Evolutionary conservation across 2,329 filamentous ascomycete species (phyloP).

Genomic region (Colletotrichum cereale): DNA sequence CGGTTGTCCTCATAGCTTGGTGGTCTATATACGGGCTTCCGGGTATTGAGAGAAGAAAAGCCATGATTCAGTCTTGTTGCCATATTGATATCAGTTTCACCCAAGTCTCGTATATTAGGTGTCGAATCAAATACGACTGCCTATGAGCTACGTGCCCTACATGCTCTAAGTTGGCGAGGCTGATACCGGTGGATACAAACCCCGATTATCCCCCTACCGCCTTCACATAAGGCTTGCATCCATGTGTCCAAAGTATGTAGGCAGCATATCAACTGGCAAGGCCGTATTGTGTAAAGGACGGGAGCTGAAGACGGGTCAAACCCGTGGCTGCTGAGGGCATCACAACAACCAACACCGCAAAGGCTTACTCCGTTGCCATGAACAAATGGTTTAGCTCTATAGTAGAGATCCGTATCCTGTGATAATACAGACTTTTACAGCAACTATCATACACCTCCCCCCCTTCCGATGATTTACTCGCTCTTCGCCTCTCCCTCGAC

Average conservation of each 20-base stretch:
- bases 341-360: not conserved
- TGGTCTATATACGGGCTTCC: too few relatives aligned
- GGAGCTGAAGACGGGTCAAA: not conserved
- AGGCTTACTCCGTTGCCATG: not conserved
- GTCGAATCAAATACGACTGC: not conserved
- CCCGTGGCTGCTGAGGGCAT: not conserved
- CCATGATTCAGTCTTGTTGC: not conserved
- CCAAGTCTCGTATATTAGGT: too few relatives aligned
- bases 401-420: conserved; percentile 34
- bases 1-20: not conserved
- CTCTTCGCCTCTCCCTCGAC: conserved; percentile 41
- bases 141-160: not conserved
- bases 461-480: conserved; percentile 19
- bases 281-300: not conserved
- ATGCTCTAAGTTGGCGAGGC: not conserved
- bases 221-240: not conserved
- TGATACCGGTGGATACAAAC: not conserved
- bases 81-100: not conserved
- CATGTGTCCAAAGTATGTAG: not conserved
- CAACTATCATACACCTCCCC: conserved; percentile 39
- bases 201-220: not conserved
- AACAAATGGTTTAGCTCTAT: conserved; percentile 31
- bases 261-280: not conserved
- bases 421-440: conserved; percentile 39
- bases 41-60: not conserved